Evolutionary conservation across 257 asterid species (phyloP), one percentile per base, ranked within the genome.

Genomic region (Nicotiana tomentosiformis): DNA sequence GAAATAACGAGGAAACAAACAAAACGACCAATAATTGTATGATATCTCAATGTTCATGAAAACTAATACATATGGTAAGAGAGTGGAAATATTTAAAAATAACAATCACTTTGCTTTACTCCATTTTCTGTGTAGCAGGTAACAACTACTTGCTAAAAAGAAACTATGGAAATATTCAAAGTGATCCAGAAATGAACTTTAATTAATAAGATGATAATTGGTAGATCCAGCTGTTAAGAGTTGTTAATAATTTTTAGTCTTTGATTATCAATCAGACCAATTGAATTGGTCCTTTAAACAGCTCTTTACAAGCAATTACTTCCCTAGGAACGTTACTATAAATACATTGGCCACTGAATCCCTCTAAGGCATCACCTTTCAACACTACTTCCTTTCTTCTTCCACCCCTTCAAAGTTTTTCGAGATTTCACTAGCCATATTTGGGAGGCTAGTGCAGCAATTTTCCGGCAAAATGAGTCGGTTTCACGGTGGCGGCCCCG

Each of bases 161-260:
- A 66, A 30, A 66, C 8, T 66, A 43, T 66, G 1, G 49, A 66
- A 66, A 66, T 43, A 70, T 43, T 70, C 58, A 43, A 70, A 69
- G 33, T 39, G 57, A 69, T 39, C 23, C 1, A 39, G 49, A 39
- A 32, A 69, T 69, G 57, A 11, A 39, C 57, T 39, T 39, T 69
- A 20, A 69, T 69, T 17, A 69, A 10, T 69, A 39, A 35, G 57
- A 69, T 39, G 33, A 33, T 17, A 69, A 69, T 10, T 69, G 39
- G 18, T n/a, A 69, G 77, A 70, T 39, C 78, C 78, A 70, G 78
- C 78, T 70, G 58, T 70, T 43, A 20, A 70, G 18, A 64, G 18
- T 29, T 64, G 6, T 37, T 5, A 26, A 26, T 64, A 12, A 35
- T 2, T 4, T 69, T 39, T 39, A 70, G 18, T 55, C 61, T 16